Evolutionary conservation across 1,284 basidiomycete species (phyloP).

Genomic region (Vanrija sp.): DNA sequence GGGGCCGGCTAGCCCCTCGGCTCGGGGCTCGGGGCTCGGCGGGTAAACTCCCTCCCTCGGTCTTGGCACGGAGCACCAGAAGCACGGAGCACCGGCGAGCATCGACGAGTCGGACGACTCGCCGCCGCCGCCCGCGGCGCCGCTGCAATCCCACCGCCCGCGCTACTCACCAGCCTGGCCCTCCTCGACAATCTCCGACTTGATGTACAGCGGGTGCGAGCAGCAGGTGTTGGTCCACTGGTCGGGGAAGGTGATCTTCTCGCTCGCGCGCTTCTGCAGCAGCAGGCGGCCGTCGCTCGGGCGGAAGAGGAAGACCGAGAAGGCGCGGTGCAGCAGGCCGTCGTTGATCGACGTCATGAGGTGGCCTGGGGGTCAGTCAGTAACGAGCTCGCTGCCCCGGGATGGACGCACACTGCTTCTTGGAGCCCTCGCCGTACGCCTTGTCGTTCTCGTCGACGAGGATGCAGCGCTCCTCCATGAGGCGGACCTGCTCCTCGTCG

Average conservation of each 20-base stretch:
- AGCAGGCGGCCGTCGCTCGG: constrained; percentile 92
- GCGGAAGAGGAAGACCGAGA: constrained; percentile 95
- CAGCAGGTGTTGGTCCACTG: constrained; percentile 99
- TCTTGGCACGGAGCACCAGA: too few relatives aligned
- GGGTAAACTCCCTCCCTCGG: too few relatives aligned
- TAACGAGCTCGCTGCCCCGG: neutral
- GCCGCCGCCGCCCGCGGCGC: neutral
- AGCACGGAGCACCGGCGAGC: neutral
- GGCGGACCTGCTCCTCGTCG: constrained; percentile 55
- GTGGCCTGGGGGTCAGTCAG: constrained; percentile 64
- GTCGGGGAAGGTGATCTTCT: constrained; percentile 99
- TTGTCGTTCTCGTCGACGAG: constrained; percentile 86
- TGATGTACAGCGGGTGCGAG: constrained; percentile 77
- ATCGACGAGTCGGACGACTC: neutral
- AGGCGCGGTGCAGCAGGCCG: constrained; percentile 93
- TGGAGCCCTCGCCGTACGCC: constrained; percentile 85
- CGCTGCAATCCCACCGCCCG: too few relatives aligned
- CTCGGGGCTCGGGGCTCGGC: too few relatives aligned
- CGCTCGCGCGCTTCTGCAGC: constrained; percentile 87
- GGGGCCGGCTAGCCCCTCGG: too few relatives aligned
- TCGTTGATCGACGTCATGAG: constrained; percentile 96
- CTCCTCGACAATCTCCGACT: constrained; percentile 72
- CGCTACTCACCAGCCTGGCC: constrained; percentile 62
- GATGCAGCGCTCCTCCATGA: constrained; percentile 98
- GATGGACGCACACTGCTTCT: constrained; percentile 81